Conservation (phyloP, 768 basidiomycete species). For the Suillus paluster region DNA sequence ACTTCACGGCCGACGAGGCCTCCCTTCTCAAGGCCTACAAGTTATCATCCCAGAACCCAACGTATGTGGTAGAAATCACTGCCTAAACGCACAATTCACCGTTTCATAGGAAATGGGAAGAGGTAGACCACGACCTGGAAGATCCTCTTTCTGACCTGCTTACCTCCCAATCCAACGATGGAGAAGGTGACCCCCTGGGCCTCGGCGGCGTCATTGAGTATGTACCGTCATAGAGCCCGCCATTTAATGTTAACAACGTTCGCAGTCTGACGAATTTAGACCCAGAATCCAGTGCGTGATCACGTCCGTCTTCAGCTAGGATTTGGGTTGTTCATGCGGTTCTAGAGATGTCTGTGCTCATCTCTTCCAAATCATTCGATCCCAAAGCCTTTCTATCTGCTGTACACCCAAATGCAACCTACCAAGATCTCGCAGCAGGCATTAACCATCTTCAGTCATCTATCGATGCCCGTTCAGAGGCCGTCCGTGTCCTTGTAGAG, state of each 20-base stretch:
- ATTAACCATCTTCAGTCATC: conserved; percentile 74
- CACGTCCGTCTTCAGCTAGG: conserved; percentile 15
- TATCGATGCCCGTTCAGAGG: conserved; percentile 90
- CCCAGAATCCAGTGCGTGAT: conserved; percentile 72
- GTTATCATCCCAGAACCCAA: conserved; percentile 76
- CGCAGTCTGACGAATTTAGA: conserved; percentile 69
- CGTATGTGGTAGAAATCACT: conserved; percentile 46
- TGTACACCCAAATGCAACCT: conserved; percentile 94
- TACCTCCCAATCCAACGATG: conserved; percentile 59
- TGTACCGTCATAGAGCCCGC: conserved; percentile 28
- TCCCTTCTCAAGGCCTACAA: conserved; percentile 87
- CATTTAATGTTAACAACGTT: conserved; percentile 5
- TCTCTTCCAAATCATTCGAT: conserved; percentile 94
- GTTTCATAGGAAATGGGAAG: conserved; percentile 78
- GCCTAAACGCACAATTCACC: background rate
- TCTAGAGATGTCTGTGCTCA: conserved; percentile 77
- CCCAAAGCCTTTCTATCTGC: conserved; percentile 91
- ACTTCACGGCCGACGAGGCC: conserved; percentile 79
- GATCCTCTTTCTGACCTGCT: conserved; percentile 75
- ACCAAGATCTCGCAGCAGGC: conserved; percentile 85
- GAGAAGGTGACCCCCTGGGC: conserved; percentile 79
- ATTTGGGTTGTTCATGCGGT: conserved; percentile 14
- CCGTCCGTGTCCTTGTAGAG: conserved; percentile 93
- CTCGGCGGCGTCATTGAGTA: conserved; percentile 69
- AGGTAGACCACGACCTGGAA: conserved; percentile 83